Conservation (phyloP, 257 asterid species). For the Coffea canephora region DNA sequence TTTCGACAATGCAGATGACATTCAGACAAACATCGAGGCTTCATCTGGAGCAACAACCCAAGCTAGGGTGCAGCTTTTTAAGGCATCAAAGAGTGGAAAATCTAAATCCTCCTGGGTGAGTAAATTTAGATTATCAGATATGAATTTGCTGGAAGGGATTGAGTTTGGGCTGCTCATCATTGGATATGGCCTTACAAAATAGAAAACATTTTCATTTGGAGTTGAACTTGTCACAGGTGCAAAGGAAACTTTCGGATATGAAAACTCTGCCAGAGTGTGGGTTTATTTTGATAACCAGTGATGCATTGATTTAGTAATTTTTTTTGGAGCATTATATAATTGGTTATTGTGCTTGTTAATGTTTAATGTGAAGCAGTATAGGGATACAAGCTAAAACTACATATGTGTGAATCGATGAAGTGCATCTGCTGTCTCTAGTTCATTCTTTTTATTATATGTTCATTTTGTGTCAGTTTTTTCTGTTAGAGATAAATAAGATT, state of each 20-base stretch:
- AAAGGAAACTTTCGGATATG: background rate
- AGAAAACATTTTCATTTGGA: too few species aligned
- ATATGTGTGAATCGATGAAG: background rate
- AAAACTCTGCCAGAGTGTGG: background rate
- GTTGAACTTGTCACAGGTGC: background rate
- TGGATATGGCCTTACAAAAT: background rate
- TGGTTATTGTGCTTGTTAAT: background rate
- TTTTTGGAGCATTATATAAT: background rate
- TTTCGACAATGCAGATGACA: constrained; percentile 19
- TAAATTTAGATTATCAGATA: background rate
- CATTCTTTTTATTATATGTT: background rate
- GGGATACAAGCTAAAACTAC: background rate
- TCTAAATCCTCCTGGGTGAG: constrained; percentile 23
- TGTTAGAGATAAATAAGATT: too few species aligned
- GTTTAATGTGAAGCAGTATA: background rate
- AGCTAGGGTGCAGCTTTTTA: constrained; percentile 22
- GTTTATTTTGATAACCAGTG: background rate
- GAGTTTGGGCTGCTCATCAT: background rate
- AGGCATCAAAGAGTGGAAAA: constrained; percentile 19
- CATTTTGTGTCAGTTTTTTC: background rate
- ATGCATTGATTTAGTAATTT: background rate
- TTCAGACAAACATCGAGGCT: constrained; percentile 23
- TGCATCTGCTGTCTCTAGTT: background rate
- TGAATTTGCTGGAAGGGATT: background rate
- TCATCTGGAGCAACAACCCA: constrained; percentile 22